Percentiles rank a stretch among this genome's conserved stretches.
These are phyloP conservation scores for Colletotrichum spinosum DNA, from an alignment of 2,329 filamentous ascomycete species.

Conservation along the genomic window DNA sequence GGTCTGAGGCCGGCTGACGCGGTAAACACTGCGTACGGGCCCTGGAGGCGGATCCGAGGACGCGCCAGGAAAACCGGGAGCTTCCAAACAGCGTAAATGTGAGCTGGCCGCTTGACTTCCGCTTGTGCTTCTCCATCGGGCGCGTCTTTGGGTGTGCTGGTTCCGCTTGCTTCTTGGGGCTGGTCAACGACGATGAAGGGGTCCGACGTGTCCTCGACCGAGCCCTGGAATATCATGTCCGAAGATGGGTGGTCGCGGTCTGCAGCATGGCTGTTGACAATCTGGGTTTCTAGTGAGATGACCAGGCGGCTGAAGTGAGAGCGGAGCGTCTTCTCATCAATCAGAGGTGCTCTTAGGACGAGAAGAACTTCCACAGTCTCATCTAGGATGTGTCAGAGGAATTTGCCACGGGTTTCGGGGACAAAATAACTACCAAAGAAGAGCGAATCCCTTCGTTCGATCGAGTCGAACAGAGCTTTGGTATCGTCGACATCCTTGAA, in stretches of 20 bases:
- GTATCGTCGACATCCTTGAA: slow-evolving; percentile 58
- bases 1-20: slow-evolving; percentile 71
- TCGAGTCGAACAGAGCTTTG: slow-evolving; percentile 64
- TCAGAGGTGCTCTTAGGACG: slow-evolving; percentile 72
- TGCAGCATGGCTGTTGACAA: slow-evolving; percentile 66
- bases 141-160: slow-evolving; percentile 40
- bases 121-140: slow-evolving; percentile 29
- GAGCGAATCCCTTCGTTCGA: slow-evolving; percentile 72
- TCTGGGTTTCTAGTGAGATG: slow-evolving; percentile 74
- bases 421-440: slow-evolving; percentile 73
- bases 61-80: slow-evolving; percentile 67
- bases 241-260: slow-evolving; percentile 61
- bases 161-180: slow-evolving; percentile 43
- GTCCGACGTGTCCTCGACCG: slow-evolving; percentile 60
- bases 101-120: slow-evolving; percentile 45
- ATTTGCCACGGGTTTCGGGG: not conserved
- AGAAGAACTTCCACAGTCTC: slow-evolving; percentile 78
- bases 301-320: slow-evolving; percentile 72
- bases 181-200: slow-evolving; percentile 63
- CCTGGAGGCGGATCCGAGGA: slow-evolving; percentile 73
- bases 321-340: slow-evolving; percentile 67
- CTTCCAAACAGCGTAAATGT: slow-evolving; percentile 71
- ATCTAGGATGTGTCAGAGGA: slow-evolving; percentile 62
- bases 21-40: slow-evolving; percentile 74
- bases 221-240: slow-evolving; percentile 71